Base-by-base conservation (phyloP, 768 basidiomycete genomes). In the Filobasidium floriforme region DNA sequence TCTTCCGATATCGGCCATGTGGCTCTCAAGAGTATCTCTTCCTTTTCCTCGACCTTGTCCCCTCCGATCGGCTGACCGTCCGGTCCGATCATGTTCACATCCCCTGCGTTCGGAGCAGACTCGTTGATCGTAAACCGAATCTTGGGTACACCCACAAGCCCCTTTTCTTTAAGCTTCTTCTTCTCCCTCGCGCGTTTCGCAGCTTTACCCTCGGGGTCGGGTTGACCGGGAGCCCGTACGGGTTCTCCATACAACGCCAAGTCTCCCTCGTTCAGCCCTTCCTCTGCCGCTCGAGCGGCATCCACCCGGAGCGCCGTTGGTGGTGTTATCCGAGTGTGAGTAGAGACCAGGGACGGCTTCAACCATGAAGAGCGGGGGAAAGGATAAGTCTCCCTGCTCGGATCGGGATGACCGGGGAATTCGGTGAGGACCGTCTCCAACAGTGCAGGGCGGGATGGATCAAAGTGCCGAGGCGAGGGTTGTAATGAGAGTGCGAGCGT, bases 161-260 rank as follows among this genome's bases (percentile, higher is more conserved):
- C 54, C 54, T 57, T 57, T 24, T 57, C 54, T 24, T 57, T 57
- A 6, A 57, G 24, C 26, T 57, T 57, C 24, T 57, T 57, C 54
- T 32, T 57, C 22, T 57, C 54, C 54, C 54, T 57, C 54, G 54
- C 54, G 4, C 54, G 54, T 32, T 32, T 57, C 22, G 54, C 54
- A 15, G 54, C 54, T 32, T 57, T 57, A n/a, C 54, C 54, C 54
- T 57, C 54, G 2, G 29, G 29, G 29, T 57, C 54, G 18, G 54
- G 64, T 44, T 65, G 64, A 7, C 64, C 64, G 7, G 64, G 64
- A 29, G 64, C 64, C 43, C 64, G 55, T 19, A 65, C 64, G 26
- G 64, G 41, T 49, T 65, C 64, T 19, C 64, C 64, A n/a, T 65
- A 65, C 32, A 65, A 43, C 43, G 59, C 59, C 7, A 65, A 52